phyloP scores from a whole-genome alignment of 78 protist genomes.

The Dictyostelium purpureum region DNA sequence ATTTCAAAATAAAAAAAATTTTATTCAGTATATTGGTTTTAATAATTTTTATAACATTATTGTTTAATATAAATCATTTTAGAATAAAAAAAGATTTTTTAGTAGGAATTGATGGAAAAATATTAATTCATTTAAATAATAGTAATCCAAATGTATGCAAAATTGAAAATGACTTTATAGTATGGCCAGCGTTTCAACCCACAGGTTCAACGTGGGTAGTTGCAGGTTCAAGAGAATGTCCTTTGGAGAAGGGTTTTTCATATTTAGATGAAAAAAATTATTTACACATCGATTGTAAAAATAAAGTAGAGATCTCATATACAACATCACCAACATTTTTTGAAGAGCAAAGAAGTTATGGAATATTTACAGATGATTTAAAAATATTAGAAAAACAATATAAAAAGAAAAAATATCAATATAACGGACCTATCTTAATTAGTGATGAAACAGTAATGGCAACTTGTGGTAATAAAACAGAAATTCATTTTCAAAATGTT shows the following conservation, averaged over 20 bases:
- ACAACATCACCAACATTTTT: not conserved
- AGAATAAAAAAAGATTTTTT: constrained; percentile 5
- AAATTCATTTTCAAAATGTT: constrained; percentile 4
- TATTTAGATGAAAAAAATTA: not conserved
- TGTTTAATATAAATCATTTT: not conserved
- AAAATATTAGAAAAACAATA: too few species aligned
- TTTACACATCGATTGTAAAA: not conserved
- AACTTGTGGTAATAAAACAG: not conserved
- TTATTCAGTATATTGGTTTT: not conserved
- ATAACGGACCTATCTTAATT: not conserved
- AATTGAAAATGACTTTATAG: too few species aligned
- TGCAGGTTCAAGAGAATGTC: too few species aligned
- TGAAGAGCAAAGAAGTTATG: too few species aligned
- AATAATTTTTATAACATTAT: not conserved
- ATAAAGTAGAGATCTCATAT: not conserved
- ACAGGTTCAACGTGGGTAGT: too few species aligned
- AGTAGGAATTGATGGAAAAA: constrained; percentile 34
- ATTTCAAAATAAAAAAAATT: constrained; percentile 23
- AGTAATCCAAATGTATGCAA: too few species aligned
- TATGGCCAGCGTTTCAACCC: too few species aligned
- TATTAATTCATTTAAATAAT: constrained; percentile 22
- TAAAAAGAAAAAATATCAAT: not conserved
- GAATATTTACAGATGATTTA: too few species aligned
- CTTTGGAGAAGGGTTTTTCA: not conserved
- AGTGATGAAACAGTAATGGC: constrained; percentile 24